Evolutionary conservation across 192 early-diverging fungal genomes (phyloP).

Genomic region (Podila clonocystis): DNA sequence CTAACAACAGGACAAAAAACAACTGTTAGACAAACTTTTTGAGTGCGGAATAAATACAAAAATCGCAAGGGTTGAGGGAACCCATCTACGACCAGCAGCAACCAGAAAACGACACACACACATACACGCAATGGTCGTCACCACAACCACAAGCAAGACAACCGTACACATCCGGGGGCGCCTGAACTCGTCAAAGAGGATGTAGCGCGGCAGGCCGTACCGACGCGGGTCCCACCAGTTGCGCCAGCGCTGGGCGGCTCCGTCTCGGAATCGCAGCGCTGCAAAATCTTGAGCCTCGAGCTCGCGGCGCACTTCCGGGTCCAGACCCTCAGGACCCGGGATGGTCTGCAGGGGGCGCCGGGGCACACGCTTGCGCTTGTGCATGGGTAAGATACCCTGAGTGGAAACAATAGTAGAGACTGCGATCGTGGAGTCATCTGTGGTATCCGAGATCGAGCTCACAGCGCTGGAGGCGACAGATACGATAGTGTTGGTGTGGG

Average conservation of each 20-base stretch:
- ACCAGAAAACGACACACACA: neutral
- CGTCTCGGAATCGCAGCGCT: conserved; percentile 13
- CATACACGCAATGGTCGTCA: conserved; percentile 26
- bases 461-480: neutral
- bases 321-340: conserved; percentile 31
- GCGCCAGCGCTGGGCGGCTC: neutral
- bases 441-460: too few relatives aligned
- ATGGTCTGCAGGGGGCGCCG: conserved; percentile 28
- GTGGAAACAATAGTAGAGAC: neutral
- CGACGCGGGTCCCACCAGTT: conserved; percentile 36
- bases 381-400: neutral
- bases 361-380: neutral
- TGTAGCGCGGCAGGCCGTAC: conserved; percentile 31
- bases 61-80: too few relatives aligned
- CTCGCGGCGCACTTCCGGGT: conserved; percentile 20
- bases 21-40: too few relatives aligned
- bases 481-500: neutral
- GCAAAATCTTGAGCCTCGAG: conserved; percentile 29
- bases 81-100: neutral
- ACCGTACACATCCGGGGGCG: conserved; percentile 24
- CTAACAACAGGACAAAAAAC: too few relatives aligned
- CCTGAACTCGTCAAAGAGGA: conserved; percentile 17
- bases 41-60: too few relatives aligned
- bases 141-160: conserved; percentile 9
- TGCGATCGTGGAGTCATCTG: neutral